phyloP scores from a whole-genome alignment of 768 basidiomycete species.

The Rhodotorula graminis region DNA sequence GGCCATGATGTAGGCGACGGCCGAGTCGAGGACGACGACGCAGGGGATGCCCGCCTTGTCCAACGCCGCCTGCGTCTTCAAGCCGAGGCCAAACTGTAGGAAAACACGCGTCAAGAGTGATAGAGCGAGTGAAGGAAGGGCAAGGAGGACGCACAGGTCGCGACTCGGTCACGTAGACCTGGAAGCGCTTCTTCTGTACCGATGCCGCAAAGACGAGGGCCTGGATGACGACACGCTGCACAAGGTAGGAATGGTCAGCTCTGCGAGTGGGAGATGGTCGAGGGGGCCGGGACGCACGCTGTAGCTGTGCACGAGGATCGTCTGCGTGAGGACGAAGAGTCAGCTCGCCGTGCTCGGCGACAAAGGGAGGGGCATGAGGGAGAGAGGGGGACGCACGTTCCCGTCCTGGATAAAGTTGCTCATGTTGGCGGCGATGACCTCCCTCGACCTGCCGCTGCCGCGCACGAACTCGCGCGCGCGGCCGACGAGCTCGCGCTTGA shows the following conservation, averaged over 20 bases:
- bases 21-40: constrained; percentile 89
- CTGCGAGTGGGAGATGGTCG: no score
- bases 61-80: constrained; percentile 83
- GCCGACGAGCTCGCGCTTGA: constrained; percentile 40
- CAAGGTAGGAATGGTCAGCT: not conserved
- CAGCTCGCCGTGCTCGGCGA: not conserved
- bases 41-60: constrained; percentile 88
- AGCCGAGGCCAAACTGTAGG: constrained; percentile 53
- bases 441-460: constrained; percentile 70
- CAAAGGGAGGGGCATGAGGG: not conserved
- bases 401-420: constrained; percentile 92
- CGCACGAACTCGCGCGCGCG: constrained; percentile 48
- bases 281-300: constrained; percentile 49
- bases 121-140: not conserved
- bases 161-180: constrained; percentile 96
- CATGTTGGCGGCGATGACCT: constrained; percentile 81
- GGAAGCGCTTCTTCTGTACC: constrained; percentile 77
- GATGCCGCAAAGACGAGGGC: constrained; percentile 78
- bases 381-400: constrained; percentile 52
- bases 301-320: constrained; percentile 97
- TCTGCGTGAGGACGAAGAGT: constrained; percentile 34
- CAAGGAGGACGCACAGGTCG: constrained; percentile 62
- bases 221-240: constrained; percentile 76
- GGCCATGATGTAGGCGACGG: constrained; percentile 95
- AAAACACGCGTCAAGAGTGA: not conserved